Conservation (phyloP, 1,284 basidiomycete genomes). For the Melampsora americana region DNA sequence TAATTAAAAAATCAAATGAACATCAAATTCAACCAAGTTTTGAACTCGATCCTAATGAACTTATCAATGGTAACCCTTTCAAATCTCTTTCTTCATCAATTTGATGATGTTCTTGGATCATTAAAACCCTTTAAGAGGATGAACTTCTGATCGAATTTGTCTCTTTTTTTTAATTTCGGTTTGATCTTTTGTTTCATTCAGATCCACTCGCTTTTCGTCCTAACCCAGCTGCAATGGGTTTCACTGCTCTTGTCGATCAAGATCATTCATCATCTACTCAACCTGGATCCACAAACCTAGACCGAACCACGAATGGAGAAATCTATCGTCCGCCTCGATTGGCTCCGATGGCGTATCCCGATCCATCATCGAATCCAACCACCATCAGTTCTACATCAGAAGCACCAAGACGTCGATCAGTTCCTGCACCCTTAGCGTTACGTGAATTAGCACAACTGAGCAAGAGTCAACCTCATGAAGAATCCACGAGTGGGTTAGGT, state of each 20-base stretch:
- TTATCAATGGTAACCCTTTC: constrained; percentile 74
- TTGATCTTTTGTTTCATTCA: too few species aligned
- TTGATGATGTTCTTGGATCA: too few species aligned
- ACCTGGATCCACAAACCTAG: neutral
- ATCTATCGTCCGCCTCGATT: constrained; percentile 89
- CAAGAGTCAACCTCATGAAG: constrained; percentile 3
- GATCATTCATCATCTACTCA: neutral
- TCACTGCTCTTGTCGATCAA: neutral
- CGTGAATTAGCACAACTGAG: constrained; percentile 48
- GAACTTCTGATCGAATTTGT: too few species aligned
- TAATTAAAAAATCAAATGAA: constrained; percentile 67
- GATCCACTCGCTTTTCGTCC: constrained; percentile 87
- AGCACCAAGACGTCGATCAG: neutral
- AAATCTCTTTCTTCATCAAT: too few species aligned
- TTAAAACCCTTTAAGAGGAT: too few species aligned
- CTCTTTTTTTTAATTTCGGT: too few species aligned
- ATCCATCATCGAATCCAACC: constrained; percentile 58
- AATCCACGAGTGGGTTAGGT: constrained; percentile 23
- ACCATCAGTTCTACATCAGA: constrained; percentile 4
- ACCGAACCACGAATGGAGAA: neutral
- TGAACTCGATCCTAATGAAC: constrained; percentile 59
- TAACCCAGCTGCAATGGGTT: constrained; percentile 61
- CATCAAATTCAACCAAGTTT: constrained; percentile 58
- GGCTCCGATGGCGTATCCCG: constrained; percentile 85
- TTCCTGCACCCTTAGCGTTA: constrained; percentile 61